Percentiles rank a stretch among this genome's conserved stretches.
Evolutionary conservation across 2,329 filamentous ascomycete genomes (phyloP).

Genomic region (Colletotrichum sp.): DNA sequence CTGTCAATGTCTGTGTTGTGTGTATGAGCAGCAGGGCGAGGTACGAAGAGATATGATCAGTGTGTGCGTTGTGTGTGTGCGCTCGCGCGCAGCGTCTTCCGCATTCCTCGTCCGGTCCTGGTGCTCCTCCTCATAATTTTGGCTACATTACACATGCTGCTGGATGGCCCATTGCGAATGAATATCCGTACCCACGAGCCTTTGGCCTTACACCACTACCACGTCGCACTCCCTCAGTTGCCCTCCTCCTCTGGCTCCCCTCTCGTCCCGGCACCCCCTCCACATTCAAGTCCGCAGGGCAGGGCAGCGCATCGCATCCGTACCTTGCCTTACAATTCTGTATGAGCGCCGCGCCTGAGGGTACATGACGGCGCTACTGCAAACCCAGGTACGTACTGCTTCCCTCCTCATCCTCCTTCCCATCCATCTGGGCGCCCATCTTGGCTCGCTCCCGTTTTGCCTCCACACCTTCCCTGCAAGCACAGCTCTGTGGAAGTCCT

Average conservation of each 20-base stretch:
- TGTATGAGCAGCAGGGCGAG: not conserved
- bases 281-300: not conserved
- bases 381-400: not conserved
- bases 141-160: not conserved
- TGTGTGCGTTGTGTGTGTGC: not conserved
- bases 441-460: slow-evolving; percentile 21
- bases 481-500: not conserved
- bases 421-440: slow-evolving; percentile 16
- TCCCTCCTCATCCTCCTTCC: not conserved
- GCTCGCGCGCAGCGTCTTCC: not conserved
- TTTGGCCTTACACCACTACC: slow-evolving; percentile 2
- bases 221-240: not conserved
- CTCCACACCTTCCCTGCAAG: slow-evolving; percentile 15
- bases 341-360: not conserved
- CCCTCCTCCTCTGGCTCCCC: not conserved
- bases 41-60: not conserved
- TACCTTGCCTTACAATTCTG: not conserved
- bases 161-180: not conserved
- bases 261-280: not conserved
- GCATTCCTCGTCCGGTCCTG: slow-evolving; percentile 1
- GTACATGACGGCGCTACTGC: not conserved
- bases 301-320: not conserved
- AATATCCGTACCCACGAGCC: not conserved
- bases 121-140: not conserved
- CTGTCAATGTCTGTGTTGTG: not conserved